Conservation (phyloP, 2,329 filamentous ascomycete species). For the Coniochaeta ligniaria region DNA sequence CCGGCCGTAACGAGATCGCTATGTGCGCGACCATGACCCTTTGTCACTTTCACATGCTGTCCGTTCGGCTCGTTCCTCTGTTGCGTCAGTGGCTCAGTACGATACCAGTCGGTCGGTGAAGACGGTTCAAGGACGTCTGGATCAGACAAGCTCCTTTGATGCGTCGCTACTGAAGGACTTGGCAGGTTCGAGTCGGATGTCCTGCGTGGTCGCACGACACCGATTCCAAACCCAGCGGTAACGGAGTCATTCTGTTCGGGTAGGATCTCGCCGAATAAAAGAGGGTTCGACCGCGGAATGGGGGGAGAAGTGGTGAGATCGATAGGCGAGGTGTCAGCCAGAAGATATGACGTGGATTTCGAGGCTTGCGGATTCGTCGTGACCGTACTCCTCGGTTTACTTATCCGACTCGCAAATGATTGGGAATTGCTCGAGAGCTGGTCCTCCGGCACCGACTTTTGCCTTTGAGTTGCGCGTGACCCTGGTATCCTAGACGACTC, state of each 20-base stretch:
- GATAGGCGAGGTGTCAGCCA: slow-evolving; percentile 21
- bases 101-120: slow-evolving; percentile 63
- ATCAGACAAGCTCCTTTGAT: slow-evolving; percentile 49
- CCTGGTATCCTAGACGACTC: slow-evolving; percentile 19
- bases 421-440: slow-evolving; percentile 45
- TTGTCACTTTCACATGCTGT: slow-evolving; percentile 22
- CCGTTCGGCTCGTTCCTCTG: slow-evolving; percentile 12
- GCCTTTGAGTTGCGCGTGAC: slow-evolving; percentile 32
- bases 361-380: slow-evolving; percentile 26
- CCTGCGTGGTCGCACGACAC: slow-evolving; percentile 44
- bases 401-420: slow-evolving; percentile 54
- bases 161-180: slow-evolving; percentile 31
- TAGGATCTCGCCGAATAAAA: slow-evolving; percentile 70
- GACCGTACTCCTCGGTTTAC: slow-evolving; percentile 37
- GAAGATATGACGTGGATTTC: slow-evolving; percentile 35
- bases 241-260: slow-evolving; percentile 47
- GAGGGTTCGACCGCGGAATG: slow-evolving; percentile 34
- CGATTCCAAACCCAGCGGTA: slow-evolving; percentile 55
- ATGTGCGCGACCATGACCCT: slow-evolving; percentile 30
- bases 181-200: slow-evolving; percentile 66
- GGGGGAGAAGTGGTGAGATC: slow-evolving; percentile 22
- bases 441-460: slow-evolving; percentile 41
- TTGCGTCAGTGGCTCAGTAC: slow-evolving; percentile 20
- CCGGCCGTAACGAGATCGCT: slow-evolving; percentile 48
- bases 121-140: slow-evolving; percentile 45